A percentile compares a stretch with the other conserved stretches of the same genome.
These are phyloP conservation scores for Pyrenophora tritici-repentis DNA, from an alignment of 2,329 filamentous ascomycete species.

Conservation along the genomic window DNA sequence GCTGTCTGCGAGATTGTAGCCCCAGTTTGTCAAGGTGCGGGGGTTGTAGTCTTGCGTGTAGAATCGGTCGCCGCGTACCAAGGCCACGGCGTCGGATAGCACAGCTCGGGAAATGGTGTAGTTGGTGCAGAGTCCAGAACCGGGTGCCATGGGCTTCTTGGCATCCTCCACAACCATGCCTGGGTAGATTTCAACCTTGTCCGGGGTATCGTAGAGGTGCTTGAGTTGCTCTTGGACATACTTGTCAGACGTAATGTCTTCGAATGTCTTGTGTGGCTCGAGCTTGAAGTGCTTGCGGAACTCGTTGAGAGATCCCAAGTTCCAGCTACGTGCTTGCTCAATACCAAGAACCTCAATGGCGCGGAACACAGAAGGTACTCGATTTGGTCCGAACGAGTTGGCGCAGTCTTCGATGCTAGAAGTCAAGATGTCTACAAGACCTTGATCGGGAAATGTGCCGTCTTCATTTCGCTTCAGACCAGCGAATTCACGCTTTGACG, in stretches of 20 bases:
- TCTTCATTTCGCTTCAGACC: constrained; percentile 67
- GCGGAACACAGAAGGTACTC: constrained; percentile 74
- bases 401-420: constrained; percentile 77
- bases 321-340: constrained; percentile 76
- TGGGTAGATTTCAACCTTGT: constrained; percentile 80
- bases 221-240: constrained; percentile 67
- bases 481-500: constrained; percentile 70
- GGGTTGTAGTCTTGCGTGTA: constrained; percentile 77
- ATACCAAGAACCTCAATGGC: constrained; percentile 82
- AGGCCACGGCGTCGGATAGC: constrained; percentile 76
- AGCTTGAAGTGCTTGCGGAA: constrained; percentile 83
- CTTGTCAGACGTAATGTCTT: constrained; percentile 81
- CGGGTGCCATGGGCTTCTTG: constrained; percentile 69
- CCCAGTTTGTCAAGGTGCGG: constrained; percentile 80
- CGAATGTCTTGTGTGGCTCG: constrained; percentile 75
- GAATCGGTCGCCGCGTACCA: constrained; percentile 77
- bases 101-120: constrained; percentile 79
- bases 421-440: constrained; percentile 71
- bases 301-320: constrained; percentile 78
- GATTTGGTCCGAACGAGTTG: constrained; percentile 63
- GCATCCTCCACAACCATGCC: constrained; percentile 77
- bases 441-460: constrained; percentile 75
- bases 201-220: constrained; percentile 71
- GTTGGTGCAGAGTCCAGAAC: constrained; percentile 74
- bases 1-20: constrained; percentile 74